Base-by-base conservation (phyloP, 768 basidiomycete genomes). In the Kwoniella sp. region DNA sequence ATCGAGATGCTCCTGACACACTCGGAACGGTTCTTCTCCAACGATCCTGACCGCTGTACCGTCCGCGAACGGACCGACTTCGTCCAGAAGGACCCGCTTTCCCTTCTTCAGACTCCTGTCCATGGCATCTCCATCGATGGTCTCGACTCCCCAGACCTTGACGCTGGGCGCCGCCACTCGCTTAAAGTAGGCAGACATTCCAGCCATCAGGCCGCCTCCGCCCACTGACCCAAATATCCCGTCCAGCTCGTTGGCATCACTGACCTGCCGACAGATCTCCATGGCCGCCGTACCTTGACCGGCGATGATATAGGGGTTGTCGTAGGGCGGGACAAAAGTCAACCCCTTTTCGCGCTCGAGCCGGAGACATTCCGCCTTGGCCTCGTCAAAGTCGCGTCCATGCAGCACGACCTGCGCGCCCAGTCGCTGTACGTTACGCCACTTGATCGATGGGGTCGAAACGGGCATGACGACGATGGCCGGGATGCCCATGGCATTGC, bases 401-500 rank as follows among this genome's bases (percentile, higher is more conserved):
- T 91, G 84, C 5, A 96, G 80, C 46, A 99, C 83, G 59, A 96
- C 91, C 65, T 93, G 92, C 29, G 92, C 89, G 45, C 91, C 92
- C 23, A 99, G 79, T 19, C 93, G 85, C n/a, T 87, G 83, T 23
- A 95, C 95, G 65, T 93, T 96, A 53, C 84, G 80, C 69, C 92
- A 88, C 77, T 99, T 99, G 80, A 99, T 99, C 33, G 86, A 81
- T 1, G 95, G 95, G 2, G 95, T 98, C 12, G 84, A 88, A 34
- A 85, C 78, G 0, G 95, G 95, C 95, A 99, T 98, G 57, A 99
- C 89, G 66, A 99, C 98, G n/a, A 91, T 96, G 59, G 90, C 95
- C 3, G 95, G 90, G 55, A 98, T 87, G 28, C 81, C 81, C 25
- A 99, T 82, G 50, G 84, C 83, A 39, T 83, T 76, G 10, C 93